phyloP scores from a whole-genome alignment of 1,139 yeast species.

The Pichia cactophila region DNA sequence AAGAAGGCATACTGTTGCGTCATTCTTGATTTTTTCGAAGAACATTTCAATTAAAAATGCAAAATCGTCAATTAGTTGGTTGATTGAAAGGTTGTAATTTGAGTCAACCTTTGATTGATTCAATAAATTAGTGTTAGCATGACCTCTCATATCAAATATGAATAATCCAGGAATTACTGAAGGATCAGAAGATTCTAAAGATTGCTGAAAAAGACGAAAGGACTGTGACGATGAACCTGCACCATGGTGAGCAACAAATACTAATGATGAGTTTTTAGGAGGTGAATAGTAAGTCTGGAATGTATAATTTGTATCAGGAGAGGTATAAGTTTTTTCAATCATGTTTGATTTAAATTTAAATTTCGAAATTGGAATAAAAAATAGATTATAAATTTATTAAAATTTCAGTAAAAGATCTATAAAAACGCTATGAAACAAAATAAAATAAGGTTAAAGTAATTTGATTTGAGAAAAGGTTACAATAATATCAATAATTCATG shows the following conservation, averaged over 20 bases:
- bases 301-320: slow-evolving; percentile 5
- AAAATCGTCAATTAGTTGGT: slow-evolving; percentile 52
- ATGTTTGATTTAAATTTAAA: neutral
- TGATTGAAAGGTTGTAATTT: slow-evolving; percentile 35
- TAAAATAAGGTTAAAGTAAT: neutral
- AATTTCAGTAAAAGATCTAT: neutral
- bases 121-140: slow-evolving; percentile 45
- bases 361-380: neutral
- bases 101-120: slow-evolving; percentile 11
- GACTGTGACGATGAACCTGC: slow-evolving; percentile 88
- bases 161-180: slow-evolving; percentile 45
- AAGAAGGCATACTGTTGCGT: slow-evolving; percentile 38
- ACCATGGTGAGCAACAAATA: slow-evolving; percentile 82
- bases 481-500: neutral
- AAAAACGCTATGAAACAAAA: neutral
- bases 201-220: slow-evolving; percentile 47
- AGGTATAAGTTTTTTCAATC: neutral
- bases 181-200: slow-evolving; percentile 1
- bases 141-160: slow-evolving; percentile 77
- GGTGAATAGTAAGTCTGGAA: slow-evolving; percentile 57
- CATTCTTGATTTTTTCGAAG: slow-evolving; percentile 27
- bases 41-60: slow-evolving; percentile 34
- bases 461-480: neutral
- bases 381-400: neutral
- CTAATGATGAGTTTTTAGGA: slow-evolving; percentile 43